Conservation (phyloP, 352 stramenopile genomes). For the Pythium diclinum region DNA sequence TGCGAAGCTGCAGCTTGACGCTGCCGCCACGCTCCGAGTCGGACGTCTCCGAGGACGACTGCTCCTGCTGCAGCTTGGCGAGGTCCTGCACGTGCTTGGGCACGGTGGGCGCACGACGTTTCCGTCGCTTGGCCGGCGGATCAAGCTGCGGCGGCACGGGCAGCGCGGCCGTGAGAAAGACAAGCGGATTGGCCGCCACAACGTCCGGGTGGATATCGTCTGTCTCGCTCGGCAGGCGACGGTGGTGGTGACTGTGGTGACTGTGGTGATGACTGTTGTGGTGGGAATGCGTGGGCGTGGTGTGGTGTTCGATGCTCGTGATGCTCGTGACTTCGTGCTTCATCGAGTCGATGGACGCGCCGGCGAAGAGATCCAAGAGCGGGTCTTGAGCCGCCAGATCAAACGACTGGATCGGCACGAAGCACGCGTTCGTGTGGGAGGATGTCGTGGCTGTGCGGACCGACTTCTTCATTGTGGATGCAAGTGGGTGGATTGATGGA, state of each 20-base stretch:
- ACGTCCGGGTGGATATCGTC: not conserved
- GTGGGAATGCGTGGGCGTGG: not conserved
- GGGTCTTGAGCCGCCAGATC: constrained; percentile 19
- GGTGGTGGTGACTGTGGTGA: constrained; percentile 13
- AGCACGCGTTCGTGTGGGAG: constrained; percentile 10
- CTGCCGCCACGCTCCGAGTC: constrained; percentile 15
- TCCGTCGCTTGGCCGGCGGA: constrained; percentile 21
- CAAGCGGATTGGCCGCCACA: constrained; percentile 16
- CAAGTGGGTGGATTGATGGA: too few relatives aligned
- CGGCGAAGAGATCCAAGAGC: constrained; percentile 18
- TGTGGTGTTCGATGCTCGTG: not conserved
- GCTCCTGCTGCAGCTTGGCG: constrained; percentile 17
- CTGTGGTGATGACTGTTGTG: constrained; percentile 4
- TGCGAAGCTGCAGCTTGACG: constrained; percentile 28
- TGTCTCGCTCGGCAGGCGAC: not conserved
- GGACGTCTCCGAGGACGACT: constrained; percentile 24
- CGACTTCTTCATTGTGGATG: not conserved
- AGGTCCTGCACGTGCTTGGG: constrained; percentile 26
- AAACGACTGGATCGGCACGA: constrained; percentile 26
- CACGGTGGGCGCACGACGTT: constrained; percentile 12
- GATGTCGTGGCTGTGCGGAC: constrained; percentile 1
- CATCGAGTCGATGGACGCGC: constrained; percentile 5
- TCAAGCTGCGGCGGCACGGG: constrained; percentile 19
- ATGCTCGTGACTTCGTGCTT: constrained; percentile 12
- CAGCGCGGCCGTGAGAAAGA: constrained; percentile 21